Evolutionary conservation across 1,284 basidiomycete genomes (phyloP).

Genomic region (Boletus semigastroideus): DNA sequence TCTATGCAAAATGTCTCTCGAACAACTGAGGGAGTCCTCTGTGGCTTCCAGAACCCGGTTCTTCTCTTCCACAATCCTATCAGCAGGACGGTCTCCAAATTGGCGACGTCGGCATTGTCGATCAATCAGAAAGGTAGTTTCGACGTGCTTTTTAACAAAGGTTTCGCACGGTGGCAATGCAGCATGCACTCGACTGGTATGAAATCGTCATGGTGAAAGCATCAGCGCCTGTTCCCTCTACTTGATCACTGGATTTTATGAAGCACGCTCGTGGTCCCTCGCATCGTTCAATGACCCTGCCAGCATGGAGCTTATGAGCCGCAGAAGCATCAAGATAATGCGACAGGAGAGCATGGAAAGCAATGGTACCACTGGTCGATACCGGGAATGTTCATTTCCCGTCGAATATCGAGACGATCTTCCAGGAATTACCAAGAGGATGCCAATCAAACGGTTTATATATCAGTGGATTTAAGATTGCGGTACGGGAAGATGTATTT

Average conservation of each 20-base stretch:
- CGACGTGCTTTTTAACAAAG: background rate
- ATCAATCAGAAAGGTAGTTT: background rate
- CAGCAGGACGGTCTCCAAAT: background rate
- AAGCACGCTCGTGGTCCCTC: background rate
- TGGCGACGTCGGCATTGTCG: background rate
- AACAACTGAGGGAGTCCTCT: background rate
- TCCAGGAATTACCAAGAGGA: no score
- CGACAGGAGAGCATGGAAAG: background rate
- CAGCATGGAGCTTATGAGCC: background rate
- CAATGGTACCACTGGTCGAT: background rate
- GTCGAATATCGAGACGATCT: no score
- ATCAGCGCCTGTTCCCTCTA: background rate
- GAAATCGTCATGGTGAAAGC: background rate
- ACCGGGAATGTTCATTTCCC: no score
- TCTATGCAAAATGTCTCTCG: no score
- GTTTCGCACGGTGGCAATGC: background rate
- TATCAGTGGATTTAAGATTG: no score
- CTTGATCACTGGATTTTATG: conserved; percentile 1
- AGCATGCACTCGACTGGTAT: background rate
- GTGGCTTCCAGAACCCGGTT: background rate
- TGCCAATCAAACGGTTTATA: background rate
- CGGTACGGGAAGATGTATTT: no score
- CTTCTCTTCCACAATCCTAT: background rate
- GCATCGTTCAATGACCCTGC: background rate
- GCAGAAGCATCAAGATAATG: no score